Percentiles rank a stretch among this genome's conserved stretches.
Evolutionary conservation across 306 rosid species (phyloP).

Genomic region (Rosa rugosa): DNA sequence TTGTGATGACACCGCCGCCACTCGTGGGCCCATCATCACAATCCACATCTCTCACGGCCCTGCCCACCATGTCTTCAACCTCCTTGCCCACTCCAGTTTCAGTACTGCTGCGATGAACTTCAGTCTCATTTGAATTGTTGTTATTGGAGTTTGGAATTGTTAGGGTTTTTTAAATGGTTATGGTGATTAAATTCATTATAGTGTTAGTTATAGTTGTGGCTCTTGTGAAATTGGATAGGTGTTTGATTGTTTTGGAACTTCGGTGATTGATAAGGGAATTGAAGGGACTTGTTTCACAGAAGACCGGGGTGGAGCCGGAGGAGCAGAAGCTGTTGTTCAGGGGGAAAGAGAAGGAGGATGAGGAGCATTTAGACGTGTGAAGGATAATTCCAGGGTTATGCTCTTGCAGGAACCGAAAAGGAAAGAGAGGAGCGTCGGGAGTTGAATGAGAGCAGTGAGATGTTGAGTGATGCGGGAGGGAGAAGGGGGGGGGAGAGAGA

Average conservation of each 20-base stretch:
- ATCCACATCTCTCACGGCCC: constrained; percentile 41
- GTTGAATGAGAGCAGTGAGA: constrained; percentile 40
- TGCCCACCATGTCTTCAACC: constrained; percentile 29
- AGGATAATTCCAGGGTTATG: constrained; percentile 65
- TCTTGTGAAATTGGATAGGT: constrained; percentile 3
- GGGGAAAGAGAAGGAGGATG: constrained; percentile 72
- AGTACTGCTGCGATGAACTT: constrained; percentile 26
- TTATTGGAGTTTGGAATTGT: neutral
- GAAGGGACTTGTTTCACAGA: constrained; percentile 53
- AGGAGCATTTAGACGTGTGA: constrained; percentile 66
- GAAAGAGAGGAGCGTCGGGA: constrained; percentile 59
- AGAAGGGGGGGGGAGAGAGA: no score
- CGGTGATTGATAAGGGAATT: constrained; percentile 57
- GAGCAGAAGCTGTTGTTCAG: constrained; percentile 70
- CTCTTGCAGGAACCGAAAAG: constrained; percentile 59
- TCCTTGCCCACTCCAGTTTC: constrained; percentile 50
- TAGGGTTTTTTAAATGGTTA: neutral
- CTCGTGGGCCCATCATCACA: constrained; percentile 33
- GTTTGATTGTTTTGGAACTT: constrained; percentile 24
- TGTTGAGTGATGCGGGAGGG: constrained; percentile 56
- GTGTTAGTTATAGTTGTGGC: no score
- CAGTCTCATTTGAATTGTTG: neutral
- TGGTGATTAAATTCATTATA: neutral
- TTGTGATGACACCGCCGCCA: constrained; percentile 18
- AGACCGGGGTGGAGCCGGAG: constrained; percentile 61